These are phyloP conservation scores for Filosporella fistucella DNA, from an alignment of 495 filamentous ascomycete species.

Conservation along the genomic window DNA sequence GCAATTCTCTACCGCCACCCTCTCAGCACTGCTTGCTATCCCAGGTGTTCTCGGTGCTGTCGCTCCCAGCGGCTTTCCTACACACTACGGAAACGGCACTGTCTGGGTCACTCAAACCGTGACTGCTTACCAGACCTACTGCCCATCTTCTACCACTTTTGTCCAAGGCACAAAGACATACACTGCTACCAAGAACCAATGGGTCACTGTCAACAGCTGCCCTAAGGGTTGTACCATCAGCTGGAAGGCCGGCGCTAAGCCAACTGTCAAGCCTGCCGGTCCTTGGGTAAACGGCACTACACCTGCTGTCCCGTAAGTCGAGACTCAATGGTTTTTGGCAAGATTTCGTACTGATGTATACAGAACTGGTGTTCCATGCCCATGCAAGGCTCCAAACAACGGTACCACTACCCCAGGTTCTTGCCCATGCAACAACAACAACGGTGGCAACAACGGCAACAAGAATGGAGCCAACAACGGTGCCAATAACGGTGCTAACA, in stretches of 20 bases:
- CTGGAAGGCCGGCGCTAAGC: neutral
- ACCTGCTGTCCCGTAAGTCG: neutral
- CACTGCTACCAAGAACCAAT: conserved; percentile 9
- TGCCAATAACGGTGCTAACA: neutral
- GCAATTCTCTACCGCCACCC: conserved; percentile 6
- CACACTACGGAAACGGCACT: neutral
- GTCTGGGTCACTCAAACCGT: conserved; percentile 6
- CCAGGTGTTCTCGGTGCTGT: neutral
- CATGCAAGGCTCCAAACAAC: neutral
- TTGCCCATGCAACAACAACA: neutral
- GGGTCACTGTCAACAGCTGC: conserved; percentile 11
- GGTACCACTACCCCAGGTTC: neutral
- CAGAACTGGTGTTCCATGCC: neutral
- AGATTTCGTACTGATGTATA: too few species aligned
- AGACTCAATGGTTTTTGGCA: too few species aligned
- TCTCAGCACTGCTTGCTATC: neutral
- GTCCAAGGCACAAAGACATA: conserved; percentile 5
- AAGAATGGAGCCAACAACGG: neutral
- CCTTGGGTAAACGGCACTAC: neutral
- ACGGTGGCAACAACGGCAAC: neutral
- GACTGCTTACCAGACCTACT: conserved; percentile 23
- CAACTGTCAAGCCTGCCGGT: neutral
- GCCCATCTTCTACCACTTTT: conserved; percentile 25
- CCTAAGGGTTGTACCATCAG: conserved; percentile 5
- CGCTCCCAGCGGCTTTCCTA: neutral